Evolutionary conservation across 2,329 filamentous ascomycete genomes (phyloP).

Genomic region (Calcarisporium arbuscula): DNA sequence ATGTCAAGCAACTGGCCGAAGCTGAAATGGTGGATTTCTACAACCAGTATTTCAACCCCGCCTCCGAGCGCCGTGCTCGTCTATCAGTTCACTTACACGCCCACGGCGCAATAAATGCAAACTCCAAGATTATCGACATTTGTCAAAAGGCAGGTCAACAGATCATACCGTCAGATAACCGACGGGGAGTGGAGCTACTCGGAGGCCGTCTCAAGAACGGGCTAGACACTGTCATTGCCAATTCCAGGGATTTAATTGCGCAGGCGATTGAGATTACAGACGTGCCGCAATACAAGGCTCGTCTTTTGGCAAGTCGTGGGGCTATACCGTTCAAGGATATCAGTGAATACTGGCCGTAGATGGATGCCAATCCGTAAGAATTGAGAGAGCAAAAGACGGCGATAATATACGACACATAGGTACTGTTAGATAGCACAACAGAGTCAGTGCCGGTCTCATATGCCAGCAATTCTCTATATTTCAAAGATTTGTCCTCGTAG

Average conservation of each 20-base stretch:
- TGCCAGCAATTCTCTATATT: no score
- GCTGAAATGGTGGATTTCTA: conserved; percentile 75
- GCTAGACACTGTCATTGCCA: conserved; percentile 39
- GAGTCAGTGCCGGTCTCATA: no score
- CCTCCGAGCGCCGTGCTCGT: conserved; percentile 67
- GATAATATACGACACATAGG: not conserved
- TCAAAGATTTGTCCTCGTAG: no score
- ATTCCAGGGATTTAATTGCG: conserved; percentile 34
- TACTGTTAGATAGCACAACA: no score
- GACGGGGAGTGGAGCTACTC: conserved; percentile 43
- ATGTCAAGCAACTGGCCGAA: conserved; percentile 70
- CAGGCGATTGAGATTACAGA: conserved; percentile 61
- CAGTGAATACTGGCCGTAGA: conserved; percentile 78
- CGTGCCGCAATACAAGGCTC: conserved; percentile 72
- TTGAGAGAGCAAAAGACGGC: not conserved
- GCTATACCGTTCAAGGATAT: conserved; percentile 68
- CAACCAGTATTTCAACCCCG: conserved; percentile 64
- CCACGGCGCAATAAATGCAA: conserved; percentile 48
- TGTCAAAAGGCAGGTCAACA: conserved; percentile 27
- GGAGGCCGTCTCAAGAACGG: conserved; percentile 44
- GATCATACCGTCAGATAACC: conserved; percentile 31
- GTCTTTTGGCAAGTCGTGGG: conserved; percentile 64
- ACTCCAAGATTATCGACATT: conserved; percentile 36
- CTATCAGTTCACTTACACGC: conserved; percentile 77
- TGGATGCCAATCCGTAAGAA: conserved; percentile 66